Evolutionary conservation across 2,329 filamentous ascomycete genomes (phyloP).

Genomic region (Alternaria metachromatica): DNA sequence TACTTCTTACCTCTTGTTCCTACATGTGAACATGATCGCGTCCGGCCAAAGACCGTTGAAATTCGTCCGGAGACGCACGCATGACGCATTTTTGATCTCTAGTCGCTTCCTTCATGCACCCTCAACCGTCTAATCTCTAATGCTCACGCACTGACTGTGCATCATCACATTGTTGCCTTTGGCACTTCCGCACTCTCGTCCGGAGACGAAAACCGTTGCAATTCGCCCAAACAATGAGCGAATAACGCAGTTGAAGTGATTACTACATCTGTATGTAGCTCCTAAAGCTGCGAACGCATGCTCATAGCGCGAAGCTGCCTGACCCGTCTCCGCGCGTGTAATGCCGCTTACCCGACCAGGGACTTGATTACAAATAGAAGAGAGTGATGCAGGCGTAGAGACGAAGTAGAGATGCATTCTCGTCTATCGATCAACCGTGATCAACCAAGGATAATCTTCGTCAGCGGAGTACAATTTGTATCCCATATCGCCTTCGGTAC

Average conservation of each 20-base stretch:
- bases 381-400: not conserved
- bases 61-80: too few species aligned
- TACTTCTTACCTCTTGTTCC: too few species aligned
- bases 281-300: not conserved
- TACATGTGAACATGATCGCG: too few species aligned
- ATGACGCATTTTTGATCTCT: too few species aligned
- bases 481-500: not conserved
- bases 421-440: not conserved
- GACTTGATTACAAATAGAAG: not conserved
- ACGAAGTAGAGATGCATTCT: not conserved
- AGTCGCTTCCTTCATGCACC: too few species aligned
- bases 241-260: not conserved
- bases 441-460: not conserved
- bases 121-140: too few species aligned
- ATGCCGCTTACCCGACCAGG: not conserved
- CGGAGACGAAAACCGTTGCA: too few species aligned
- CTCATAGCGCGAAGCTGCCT: not conserved
- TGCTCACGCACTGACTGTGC: too few species aligned
- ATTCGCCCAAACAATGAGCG: not conserved
- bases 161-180: too few species aligned
- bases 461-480: not conserved
- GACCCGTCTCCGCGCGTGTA: accelerated
- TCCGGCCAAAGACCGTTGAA: too few species aligned
- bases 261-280: not conserved
- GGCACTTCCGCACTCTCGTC: too few species aligned